phyloP scores from a whole-genome alignment of 306 rosid genomes.

The Ziziphus jujuba region DNA sequence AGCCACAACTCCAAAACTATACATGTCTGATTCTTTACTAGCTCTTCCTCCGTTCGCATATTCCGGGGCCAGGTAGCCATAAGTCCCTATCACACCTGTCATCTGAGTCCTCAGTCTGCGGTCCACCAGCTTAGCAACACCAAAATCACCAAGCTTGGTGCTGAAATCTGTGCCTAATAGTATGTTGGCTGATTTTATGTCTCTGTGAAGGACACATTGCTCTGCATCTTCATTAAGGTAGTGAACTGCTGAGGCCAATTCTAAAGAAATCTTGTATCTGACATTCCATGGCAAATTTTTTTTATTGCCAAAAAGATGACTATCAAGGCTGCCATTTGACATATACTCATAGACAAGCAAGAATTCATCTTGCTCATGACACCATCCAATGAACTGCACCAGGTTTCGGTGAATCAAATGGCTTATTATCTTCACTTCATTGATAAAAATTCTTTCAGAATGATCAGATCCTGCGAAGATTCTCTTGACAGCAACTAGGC shows the following conservation, averaged over 20 bases:
- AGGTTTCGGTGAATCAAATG: conserved; percentile 6
- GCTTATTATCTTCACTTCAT: conserved; percentile 20
- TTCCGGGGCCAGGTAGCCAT: conserved; percentile 53
- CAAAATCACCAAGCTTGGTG: conserved; percentile 21
- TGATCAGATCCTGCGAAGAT: conserved; percentile 41
- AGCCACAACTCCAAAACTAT: conserved; percentile 59
- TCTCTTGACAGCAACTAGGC: conserved; percentile 51
- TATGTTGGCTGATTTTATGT: conserved; percentile 55
- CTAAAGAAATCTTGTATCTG: conserved; percentile 8
- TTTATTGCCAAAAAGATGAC: conserved; percentile 1
- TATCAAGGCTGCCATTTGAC: conserved; percentile 10
- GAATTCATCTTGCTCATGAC: conserved; percentile 32
- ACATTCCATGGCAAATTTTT: not conserved
- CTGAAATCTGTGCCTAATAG: conserved; percentile 42
- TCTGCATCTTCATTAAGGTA: conserved; percentile 64
- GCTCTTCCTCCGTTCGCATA: conserved; percentile 40
- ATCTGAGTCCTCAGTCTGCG: conserved; percentile 34
- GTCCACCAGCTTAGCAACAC: conserved; percentile 39
- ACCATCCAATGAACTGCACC: conserved; percentile 16
- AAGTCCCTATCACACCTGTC: conserved; percentile 41
- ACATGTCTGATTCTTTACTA: conserved; percentile 57
- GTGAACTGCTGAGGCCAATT: not conserved
- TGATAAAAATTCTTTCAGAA: conserved; percentile 10
- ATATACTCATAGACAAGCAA: conserved; percentile 36
- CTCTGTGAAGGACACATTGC: conserved; percentile 56